Conservation (phyloP, 2,329 filamentous ascomycete genomes). For the Diaporthe aspalathi region DNA sequence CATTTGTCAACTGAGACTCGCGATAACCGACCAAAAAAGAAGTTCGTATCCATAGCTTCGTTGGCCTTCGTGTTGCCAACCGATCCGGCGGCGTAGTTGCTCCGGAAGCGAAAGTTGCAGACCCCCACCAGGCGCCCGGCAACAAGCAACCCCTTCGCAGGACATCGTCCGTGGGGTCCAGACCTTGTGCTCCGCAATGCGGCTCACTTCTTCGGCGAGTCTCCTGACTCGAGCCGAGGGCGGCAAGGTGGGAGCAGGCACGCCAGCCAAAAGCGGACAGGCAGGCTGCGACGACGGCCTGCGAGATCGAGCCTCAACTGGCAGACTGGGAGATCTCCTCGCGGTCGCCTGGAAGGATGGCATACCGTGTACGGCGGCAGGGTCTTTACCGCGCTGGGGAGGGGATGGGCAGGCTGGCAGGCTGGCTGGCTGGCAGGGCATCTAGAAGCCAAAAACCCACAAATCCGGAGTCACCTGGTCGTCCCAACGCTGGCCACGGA, state of each 20-base stretch:
- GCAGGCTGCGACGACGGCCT: background rate
- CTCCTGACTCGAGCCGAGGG: background rate
- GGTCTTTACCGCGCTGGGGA: background rate
- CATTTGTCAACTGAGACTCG: conserved; percentile 6
- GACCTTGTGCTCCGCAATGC: conserved; percentile 22
- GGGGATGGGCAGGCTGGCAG: too few species aligned
- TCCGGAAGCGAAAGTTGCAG: background rate
- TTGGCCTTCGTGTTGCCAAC: conserved; percentile 11
- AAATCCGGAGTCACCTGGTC: background rate
- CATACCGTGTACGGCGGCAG: background rate
- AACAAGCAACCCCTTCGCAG: conserved; percentile 9
- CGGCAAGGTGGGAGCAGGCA: background rate
- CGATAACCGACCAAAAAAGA: conserved; percentile 17
- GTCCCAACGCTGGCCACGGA: conserved; percentile 28
- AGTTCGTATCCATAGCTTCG: conserved; percentile 21
- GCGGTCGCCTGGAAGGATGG: background rate
- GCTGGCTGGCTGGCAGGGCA: background rate
- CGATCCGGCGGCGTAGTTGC: background rate
- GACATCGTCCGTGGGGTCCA: conserved; percentile 12
- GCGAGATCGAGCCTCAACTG: background rate
- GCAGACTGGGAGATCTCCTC: background rate
- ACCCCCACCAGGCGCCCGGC: background rate
- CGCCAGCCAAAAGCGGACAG: background rate
- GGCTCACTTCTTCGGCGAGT: conserved; percentile 8
- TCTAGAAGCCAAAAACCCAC: background rate